Evolutionary conservation across 176 grass and related monocot genomes (phyloP).

Genomic region (Musa beccarii): DNA sequence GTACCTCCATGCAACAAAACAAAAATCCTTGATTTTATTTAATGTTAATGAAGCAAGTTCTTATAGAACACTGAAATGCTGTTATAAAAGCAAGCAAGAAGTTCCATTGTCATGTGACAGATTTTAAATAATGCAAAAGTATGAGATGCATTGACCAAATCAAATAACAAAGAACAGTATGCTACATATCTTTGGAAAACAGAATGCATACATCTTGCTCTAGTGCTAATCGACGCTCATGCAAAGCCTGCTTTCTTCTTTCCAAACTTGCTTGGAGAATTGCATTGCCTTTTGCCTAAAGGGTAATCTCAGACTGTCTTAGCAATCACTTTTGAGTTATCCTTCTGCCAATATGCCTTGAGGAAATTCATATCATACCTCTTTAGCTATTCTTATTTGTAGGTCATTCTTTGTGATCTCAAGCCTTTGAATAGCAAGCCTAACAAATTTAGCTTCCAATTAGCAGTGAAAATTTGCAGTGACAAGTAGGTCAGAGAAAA

Average conservation of each 20-base stretch:
- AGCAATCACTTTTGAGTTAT: neutral
- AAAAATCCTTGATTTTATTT: no score
- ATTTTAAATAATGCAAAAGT: neutral
- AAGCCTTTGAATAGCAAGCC: constrained; percentile 98
- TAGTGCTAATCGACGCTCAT: constrained; percentile 84
- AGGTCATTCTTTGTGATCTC: constrained; percentile 91
- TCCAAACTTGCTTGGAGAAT: constrained; percentile 97
- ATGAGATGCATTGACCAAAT: neutral
- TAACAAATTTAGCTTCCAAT: constrained; percentile 28
- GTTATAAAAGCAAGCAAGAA: neutral
- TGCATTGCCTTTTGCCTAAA: constrained; percentile 96
- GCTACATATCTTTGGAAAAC: neutral
- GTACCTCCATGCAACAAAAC: no score
- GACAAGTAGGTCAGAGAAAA: neutral
- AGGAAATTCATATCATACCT: constrained; percentile 41
- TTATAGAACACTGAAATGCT: no score
- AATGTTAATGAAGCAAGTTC: no score
- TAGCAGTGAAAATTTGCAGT: neutral
- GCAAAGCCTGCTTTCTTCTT: constrained; percentile 99
- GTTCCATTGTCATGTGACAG: neutral
- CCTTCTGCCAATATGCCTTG: constrained; percentile 9
- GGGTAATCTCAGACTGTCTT: constrained; percentile 13
- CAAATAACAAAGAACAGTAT: neutral
- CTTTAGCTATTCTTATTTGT: constrained; percentile 85
- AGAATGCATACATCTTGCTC: constrained; percentile 90